These are phyloP conservation scores for Fraxinus anomala DNA, from an alignment of 257 asterid species.

Conservation along the genomic window DNA sequence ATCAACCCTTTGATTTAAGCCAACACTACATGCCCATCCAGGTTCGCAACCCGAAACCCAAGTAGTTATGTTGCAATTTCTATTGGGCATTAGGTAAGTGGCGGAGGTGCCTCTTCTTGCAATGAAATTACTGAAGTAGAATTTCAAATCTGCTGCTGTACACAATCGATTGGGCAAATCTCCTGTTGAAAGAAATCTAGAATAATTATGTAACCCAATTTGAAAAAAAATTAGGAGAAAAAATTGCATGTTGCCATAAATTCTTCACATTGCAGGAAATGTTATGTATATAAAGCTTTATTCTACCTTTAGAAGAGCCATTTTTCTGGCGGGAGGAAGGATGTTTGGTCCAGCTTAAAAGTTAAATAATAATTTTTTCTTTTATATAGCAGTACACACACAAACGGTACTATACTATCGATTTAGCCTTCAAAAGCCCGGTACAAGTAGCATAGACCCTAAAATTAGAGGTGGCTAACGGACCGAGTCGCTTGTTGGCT, in stretches of 20 bases:
- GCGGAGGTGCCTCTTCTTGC: slow-evolving; percentile 32
- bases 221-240: background rate
- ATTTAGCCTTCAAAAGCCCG: too few relatives aligned
- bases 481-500: too few relatives aligned
- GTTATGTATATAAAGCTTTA: background rate
- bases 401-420: too few relatives aligned
- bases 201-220: background rate
- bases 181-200: slow-evolving; percentile 40
- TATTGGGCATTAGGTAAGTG: slow-evolving; percentile 58
- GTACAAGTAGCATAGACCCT: too few relatives aligned
- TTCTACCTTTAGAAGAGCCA: background rate
- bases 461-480: too few relatives aligned
- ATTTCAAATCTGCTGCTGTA: slow-evolving; percentile 71
- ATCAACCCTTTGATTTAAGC: slow-evolving; percentile 37
- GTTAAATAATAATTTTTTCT: too few relatives aligned
- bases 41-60: slow-evolving; percentile 97
- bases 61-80: slow-evolving; percentile 66
- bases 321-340: background rate
- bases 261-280: background rate
- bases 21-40: slow-evolving; percentile 85
- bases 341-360: background rate
- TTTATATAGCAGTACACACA: too few relatives aligned
- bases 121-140: slow-evolving; percentile 73
- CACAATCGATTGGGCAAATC: slow-evolving; percentile 73
- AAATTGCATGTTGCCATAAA: background rate